These are phyloP conservation scores for Scalesia atractyloides DNA, from an alignment of 129 eudicot genomes.

Conservation along the genomic window DNA sequence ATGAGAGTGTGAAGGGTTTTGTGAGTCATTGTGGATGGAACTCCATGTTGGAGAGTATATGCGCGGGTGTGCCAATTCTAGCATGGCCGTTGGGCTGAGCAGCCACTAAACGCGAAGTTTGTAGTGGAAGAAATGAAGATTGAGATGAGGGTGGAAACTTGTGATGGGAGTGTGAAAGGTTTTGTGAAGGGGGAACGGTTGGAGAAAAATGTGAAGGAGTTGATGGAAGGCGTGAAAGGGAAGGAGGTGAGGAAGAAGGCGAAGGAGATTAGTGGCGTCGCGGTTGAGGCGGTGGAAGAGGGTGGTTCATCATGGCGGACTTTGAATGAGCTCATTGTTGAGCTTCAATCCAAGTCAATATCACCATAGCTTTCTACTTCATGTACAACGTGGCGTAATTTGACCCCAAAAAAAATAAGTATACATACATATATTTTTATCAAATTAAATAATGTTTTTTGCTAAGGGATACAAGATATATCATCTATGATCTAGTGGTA, in stretches of 20 bases:
- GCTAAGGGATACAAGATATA: too few relatives aligned
- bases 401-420: too few relatives aligned
- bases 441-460: too few relatives aligned
- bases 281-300: slow-evolving; percentile 38
- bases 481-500: too few relatives aligned
- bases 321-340: slow-evolving; percentile 27
- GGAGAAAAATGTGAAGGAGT: slow-evolving; percentile 43
- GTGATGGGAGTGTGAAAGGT: slow-evolving; percentile 39
- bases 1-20: slow-evolving; percentile 34
- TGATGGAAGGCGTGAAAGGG: slow-evolving; percentile 50
- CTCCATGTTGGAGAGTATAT: slow-evolving; percentile 38
- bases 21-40: slow-evolving; percentile 49
- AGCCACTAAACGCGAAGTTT: slow-evolving; percentile 36
- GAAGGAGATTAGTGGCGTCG: slow-evolving; percentile 25
- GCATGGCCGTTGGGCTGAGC: slow-evolving; percentile 45
- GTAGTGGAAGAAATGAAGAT: slow-evolving; percentile 39
- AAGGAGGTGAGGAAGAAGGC: slow-evolving; percentile 37
- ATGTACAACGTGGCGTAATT: too few relatives aligned
- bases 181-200: slow-evolving; percentile 41
- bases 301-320: slow-evolving; percentile 46
- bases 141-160: slow-evolving; percentile 39
- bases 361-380: neutral
- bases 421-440: too few relatives aligned
- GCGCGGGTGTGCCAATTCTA: slow-evolving; percentile 34
- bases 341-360: slow-evolving; percentile 8